Evolutionary conservation across 2,329 filamentous ascomycete species (phyloP), one percentile per base, ranked within the genome.

Genomic region (Diaporthe aspalathi): DNA sequence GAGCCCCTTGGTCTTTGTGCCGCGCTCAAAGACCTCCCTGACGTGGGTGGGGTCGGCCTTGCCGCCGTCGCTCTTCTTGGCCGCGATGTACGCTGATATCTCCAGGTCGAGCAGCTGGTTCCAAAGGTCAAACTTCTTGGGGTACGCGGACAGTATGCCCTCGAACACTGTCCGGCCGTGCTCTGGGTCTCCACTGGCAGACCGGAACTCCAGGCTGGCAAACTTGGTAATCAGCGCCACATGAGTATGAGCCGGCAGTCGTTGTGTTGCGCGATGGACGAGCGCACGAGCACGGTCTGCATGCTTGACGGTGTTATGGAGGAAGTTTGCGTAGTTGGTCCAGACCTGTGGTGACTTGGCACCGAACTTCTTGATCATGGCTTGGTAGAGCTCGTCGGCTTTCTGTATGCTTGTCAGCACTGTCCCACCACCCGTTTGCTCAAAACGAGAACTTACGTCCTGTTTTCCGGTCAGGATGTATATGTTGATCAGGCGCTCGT

Each of bases 101-200:
- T 99, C 96, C 70, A 98, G 87, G 79, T 97, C 94, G 1, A 98
- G 83, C 75, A 97, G 91, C 81, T 97, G 92, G 81, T 94, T 96
- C 95, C 95, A 98, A 66, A 98, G 85, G 79, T 98, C 94, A 72
- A 94, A 90, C 80, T 94, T 93, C 85, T 97, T 97, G 56, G 94
- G 94, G 84, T 92, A 97, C 5, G 92, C 92, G 45, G 90, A 89
- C 9, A 99, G 86, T 11, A 99, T 86, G 49, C 92, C 93, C 81
- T 98, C 95, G 77, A 98, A 98, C 78, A 98, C 92, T 32, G 97
- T 99, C 22, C 97, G 92, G 12, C 96, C 96, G 71, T 94, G 93
- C 83, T 99, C 97, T 3, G 94, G 86, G 76, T 97, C 93, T 68
- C 95, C 95, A 77, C 92, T 90, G 9, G 90, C 82, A 14, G 93